Base-by-base conservation (phyloP, 1,284 basidiomycete genomes). In the Sphagnurus paluster region DNA sequence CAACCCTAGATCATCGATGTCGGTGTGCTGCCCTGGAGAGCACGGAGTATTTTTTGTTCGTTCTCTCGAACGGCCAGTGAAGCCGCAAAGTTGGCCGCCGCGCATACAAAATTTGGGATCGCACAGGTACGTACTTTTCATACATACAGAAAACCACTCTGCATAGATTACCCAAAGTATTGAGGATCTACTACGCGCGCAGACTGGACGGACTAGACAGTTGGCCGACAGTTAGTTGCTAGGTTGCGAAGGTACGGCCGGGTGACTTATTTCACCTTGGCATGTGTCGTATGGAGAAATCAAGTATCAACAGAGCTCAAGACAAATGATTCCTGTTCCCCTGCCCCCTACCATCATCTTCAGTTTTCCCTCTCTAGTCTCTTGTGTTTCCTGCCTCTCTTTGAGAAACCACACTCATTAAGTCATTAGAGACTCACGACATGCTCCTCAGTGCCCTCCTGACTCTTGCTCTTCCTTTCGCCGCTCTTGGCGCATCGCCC, bases 381-480 rank as follows among this genome's bases (percentile, higher is more conserved):
- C 20, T 19, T 37, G 34, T 39, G 23, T 20, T 46, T 16, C 10
- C 19, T 32, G 23, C 42, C 48, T 34, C 47, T 54, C 53, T 44
- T 52, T 46, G 40, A 42, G 36, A 49, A n/a, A 49, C 29, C 47
- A 54, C 50, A 10, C 46, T 52, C 50, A 10, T 49, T 52, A 49
- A 46, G 40, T 33, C 36, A 33, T 17, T 30, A 48, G 43, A 43
- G 25, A 49, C 36, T 19, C 30, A 44, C 34, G 34, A 41, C n/a
- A 56, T 56, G 54, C 42, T 33, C 44, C 28, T 50, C 30, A 59
- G 40, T 24, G 39, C 45, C 50, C 50, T 41, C 35, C 51, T 30
- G 42, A 72, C 52, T 52, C 49, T 75, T 36, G 48, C 63, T 5
- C 54, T 76, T 34, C 68, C 76, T 17, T 55, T 74, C 46, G 53